A percentile compares a stretch with the other conserved stretches of the same genome.
Conservation (phyloP, 2,329 filamentous ascomycete species). For the Colletotrichum theobromicola region DNA sequence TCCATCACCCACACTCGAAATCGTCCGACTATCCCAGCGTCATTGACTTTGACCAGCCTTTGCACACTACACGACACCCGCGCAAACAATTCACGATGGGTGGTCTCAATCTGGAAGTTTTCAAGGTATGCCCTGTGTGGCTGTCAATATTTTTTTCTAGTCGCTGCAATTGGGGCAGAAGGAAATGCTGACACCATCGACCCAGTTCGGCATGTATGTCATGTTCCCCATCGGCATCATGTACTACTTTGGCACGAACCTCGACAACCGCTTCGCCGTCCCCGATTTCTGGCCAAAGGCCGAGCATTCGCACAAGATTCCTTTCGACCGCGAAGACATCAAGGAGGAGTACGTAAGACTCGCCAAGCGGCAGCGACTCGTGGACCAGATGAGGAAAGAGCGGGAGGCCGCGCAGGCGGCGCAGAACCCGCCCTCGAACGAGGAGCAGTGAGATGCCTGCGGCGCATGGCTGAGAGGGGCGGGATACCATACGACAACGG, state of each 20-base stretch:
- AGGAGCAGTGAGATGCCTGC: constrained; percentile 25
- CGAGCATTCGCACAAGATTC: constrained; percentile 77
- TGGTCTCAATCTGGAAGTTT: constrained; percentile 86
- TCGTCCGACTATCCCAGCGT: constrained; percentile 5
- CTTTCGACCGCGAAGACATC: constrained; percentile 82
- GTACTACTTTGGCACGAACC: constrained; percentile 99
- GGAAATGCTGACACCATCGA: background rate
- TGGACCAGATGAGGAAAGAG: constrained; percentile 69
- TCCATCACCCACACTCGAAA: background rate
- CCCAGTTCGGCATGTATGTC: constrained; percentile 95
- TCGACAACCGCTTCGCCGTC: constrained; percentile 88
- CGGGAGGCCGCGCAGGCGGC: constrained; percentile 36
- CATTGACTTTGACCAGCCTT: background rate
- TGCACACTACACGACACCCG: background rate
- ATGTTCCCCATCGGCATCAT: constrained; percentile 99
- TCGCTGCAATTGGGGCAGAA: background rate
- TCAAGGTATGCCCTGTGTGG: constrained; percentile 68
- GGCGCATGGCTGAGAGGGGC: background rate
- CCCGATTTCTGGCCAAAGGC: constrained; percentile 92
- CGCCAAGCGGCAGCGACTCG: constrained; percentile 69
- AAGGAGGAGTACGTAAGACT: constrained; percentile 79
- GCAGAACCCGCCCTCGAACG: constrained; percentile 29
- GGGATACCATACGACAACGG: background rate
- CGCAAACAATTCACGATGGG: constrained; percentile 53
- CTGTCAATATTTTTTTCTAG: background rate